A percentile compares a stretch with the other conserved stretches of the same genome.
Evolutionary conservation across 352 stramenopile species (phyloP).

Genomic region (Globisporangium camurandrum): DNA sequence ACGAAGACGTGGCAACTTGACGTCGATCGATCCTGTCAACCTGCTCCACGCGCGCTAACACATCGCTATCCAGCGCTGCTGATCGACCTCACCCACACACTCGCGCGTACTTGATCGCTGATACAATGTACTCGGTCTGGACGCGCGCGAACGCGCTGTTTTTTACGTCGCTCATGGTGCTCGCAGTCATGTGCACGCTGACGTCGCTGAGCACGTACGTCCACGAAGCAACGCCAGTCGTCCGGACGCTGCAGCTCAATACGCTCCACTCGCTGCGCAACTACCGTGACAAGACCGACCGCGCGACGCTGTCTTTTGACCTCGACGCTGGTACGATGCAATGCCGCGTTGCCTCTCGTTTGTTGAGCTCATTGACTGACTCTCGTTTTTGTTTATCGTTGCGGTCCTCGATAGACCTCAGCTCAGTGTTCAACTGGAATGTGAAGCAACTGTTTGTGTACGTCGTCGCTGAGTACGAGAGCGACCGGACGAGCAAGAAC

Average conservation of each 20-base stretch:
- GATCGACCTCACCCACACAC: neutral
- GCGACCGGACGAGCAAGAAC: constrained; percentile 53
- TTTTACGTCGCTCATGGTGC: constrained; percentile 70
- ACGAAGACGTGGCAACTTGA: neutral
- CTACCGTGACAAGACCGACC: constrained; percentile 74
- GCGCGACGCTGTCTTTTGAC: constrained; percentile 77
- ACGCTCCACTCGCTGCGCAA: constrained; percentile 75
- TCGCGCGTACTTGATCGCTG: neutral
- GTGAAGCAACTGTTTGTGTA: constrained; percentile 88
- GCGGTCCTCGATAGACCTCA: constrained; percentile 43
- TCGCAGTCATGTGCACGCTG: constrained; percentile 66
- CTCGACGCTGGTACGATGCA: constrained; percentile 52
- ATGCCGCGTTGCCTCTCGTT: neutral
- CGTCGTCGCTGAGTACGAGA: constrained; percentile 78
- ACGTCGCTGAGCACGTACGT: constrained; percentile 67
- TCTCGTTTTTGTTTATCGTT: neutral
- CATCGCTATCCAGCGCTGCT: neutral
- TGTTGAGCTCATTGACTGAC: neutral
- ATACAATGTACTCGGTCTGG: constrained; percentile 81
- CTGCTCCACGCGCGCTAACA: no score
- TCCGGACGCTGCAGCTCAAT: constrained; percentile 52
- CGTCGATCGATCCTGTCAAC: no score
- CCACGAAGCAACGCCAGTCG: constrained; percentile 47
- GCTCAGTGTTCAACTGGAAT: constrained; percentile 88
- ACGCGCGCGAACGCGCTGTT: constrained; percentile 80